Base-by-base conservation (phyloP, 148 eudicot species). In the Polygonum maritimum region DNA sequence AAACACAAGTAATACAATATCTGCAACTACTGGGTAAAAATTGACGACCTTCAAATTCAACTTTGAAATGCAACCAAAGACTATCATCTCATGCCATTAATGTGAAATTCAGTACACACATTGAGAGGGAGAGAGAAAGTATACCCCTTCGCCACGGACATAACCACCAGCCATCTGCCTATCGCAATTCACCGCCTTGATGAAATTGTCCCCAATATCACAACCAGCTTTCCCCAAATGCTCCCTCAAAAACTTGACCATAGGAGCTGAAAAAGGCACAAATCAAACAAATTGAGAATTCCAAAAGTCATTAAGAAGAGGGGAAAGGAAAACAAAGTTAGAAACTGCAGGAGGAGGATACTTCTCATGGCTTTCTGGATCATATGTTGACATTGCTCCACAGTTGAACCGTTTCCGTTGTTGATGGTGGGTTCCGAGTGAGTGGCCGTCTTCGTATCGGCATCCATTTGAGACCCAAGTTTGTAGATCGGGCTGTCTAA, bases 191-290 rank as follows among this genome's bases (percentile, higher is more conserved):
- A 86, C 84, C 15, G 96, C 97, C 54, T 84, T 87, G 52, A 92
- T 83, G 87, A 94, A 94, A 79, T 87, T 84, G 51, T 82, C 87
- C 1, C 88, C 80, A 14, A 94, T 48, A 58, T 39, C 52, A 78
- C 98, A 92, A 49, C 98, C 97, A 9, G 92, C 76, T 83, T 92
- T 92, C 78, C 82, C 89, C 85, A 92, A 76, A 75, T 89, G 83
- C 76, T 94, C 92, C 76, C 48, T 85, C 76, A 94, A 80, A 77
- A 94, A 94, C 76, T 83, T 94, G 89, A 84, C 98, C 89, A 77
- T 92, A 54, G 98, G 98, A 74, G 84, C 90, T 86, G 78, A 67
- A 76, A 26, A 48, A 7, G 31, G 39, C 52, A 47, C 52, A 47
- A 48, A 45, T 62, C 21, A 31, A 48, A 55, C 48, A 62, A 18